phyloP scores from a whole-genome alignment of 352 stramenopile species.

The Pythium graminicola region DNA sequence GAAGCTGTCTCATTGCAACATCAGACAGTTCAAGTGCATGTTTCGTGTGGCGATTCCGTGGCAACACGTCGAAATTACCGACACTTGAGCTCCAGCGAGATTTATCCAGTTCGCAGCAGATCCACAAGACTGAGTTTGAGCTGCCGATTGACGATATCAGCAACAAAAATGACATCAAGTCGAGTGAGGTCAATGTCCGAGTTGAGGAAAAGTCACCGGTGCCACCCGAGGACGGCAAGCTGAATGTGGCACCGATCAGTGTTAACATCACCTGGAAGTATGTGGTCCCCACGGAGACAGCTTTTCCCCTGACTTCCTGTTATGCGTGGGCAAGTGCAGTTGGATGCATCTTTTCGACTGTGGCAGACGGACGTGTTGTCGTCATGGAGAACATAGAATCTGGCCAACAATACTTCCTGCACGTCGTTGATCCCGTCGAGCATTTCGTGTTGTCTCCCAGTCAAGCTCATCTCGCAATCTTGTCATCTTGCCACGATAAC shows the following conservation, averaged over 20 bases:
- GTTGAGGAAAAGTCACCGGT: neutral
- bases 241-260: neutral
- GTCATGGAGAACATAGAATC: conserved; percentile 16
- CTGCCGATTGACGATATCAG: conserved; percentile 8
- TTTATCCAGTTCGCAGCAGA: neutral
- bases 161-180: neutral
- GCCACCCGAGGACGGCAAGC: neutral
- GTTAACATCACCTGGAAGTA: conserved; percentile 8
- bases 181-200: neutral
- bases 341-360: conserved; percentile 11
- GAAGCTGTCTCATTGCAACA: conserved; percentile 33
- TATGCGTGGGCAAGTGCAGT: conserved; percentile 7
- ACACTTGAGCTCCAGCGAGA: conserved; percentile 1
- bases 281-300: neutral
- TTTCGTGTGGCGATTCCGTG: conserved; percentile 59
- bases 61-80: conserved; percentile 25
- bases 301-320: too few species aligned
- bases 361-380: neutral
- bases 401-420: conserved; percentile 6
- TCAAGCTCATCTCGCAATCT: neutral
- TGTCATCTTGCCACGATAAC: neutral
- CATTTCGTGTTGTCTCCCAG: conserved; percentile 10
- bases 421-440: neutral
- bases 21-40: conserved; percentile 35
- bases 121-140: conserved; percentile 6